Evolutionary conservation across 495 filamentous ascomycete genomes (phyloP).

Genomic region (Tuber umbilicatum): DNA sequence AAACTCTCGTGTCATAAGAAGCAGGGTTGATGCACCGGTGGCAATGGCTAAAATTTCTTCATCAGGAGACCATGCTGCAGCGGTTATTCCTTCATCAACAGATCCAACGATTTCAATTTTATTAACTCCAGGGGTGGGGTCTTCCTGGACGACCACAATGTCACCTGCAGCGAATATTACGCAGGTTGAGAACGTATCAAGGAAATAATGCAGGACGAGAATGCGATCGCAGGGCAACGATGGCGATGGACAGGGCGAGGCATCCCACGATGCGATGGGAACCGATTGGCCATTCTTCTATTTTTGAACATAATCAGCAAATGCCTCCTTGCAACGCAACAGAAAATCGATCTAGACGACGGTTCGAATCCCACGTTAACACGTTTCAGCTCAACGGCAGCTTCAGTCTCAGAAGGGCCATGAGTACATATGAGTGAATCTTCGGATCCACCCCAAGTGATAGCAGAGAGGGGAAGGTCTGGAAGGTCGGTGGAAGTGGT

Average conservation of each 20-base stretch:
- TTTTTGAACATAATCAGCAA: slow-evolving; percentile 39
- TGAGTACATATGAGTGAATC: slow-evolving; percentile 68
- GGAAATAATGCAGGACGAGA: slow-evolving; percentile 72
- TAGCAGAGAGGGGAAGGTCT: slow-evolving; percentile 58
- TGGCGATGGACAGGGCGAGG: slow-evolving; percentile 44
- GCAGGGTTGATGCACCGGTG: slow-evolving; percentile 68
- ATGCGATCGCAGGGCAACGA: slow-evolving; percentile 64
- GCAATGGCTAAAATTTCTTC: slow-evolving; percentile 80
- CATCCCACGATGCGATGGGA: slow-evolving; percentile 79
- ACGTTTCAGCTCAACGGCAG: slow-evolving; percentile 61
- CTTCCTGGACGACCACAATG: slow-evolving; percentile 75
- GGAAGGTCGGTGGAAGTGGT: slow-evolving; percentile 47
- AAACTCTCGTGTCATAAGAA: slow-evolving; percentile 90
- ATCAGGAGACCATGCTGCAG: slow-evolving; percentile 90
- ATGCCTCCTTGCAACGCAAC: slow-evolving; percentile 21
- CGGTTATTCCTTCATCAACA: slow-evolving; percentile 81
- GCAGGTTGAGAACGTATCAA: slow-evolving; percentile 66
- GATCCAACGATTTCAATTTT: slow-evolving; percentile 92
- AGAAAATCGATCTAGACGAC: slow-evolving; percentile 27
- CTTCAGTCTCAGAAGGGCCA: slow-evolving; percentile 59
- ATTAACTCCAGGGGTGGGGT: slow-evolving; percentile 59
- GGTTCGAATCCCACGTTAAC: slow-evolving; percentile 48
- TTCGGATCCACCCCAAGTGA: slow-evolving; percentile 67
- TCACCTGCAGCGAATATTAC: slow-evolving; percentile 85
- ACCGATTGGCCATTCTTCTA: slow-evolving; percentile 45